A percentile compares a stretch with the other conserved stretches of the same genome.
phyloP scores from a whole-genome alignment of 345 rosid genomes.

The Excoecaria cochinchinensis region DNA sequence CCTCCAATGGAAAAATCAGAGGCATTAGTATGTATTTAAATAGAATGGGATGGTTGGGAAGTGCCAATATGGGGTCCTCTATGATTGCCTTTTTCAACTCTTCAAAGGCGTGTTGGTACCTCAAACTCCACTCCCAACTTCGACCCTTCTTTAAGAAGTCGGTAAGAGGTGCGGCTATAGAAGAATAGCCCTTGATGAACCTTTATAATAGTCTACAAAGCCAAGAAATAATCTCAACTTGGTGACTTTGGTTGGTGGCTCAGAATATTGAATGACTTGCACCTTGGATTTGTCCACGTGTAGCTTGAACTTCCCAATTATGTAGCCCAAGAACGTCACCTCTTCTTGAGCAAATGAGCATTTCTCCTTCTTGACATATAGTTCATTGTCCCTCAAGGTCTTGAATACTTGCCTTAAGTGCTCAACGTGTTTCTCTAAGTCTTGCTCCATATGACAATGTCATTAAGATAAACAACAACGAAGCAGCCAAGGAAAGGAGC shows the following conservation, averaged over 20 bases:
- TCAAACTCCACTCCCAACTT: not conserved
- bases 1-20: not conserved
- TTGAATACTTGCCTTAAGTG: too few species aligned
- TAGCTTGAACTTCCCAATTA: too few species aligned
- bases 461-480: too few species aligned
- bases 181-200: not conserved
- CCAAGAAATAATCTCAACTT: too few species aligned
- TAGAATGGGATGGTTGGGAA: not conserved
- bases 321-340: too few species aligned
- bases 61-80: not conserved
- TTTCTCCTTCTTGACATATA: too few species aligned
- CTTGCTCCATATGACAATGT: too few species aligned
- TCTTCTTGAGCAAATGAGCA: too few species aligned
- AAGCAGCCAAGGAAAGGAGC: too few species aligned
- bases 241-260: not conserved
- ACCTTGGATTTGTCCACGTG: not conserved
- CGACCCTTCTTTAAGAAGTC: not conserved
- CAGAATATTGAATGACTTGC: not conserved
- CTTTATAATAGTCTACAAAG: not conserved
- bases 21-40: not conserved
- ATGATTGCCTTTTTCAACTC: not conserved
- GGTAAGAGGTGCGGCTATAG: not conserved
- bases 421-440: too few species aligned
- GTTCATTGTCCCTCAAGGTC: too few species aligned
- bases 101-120: not conserved